Percentiles rank a stretch among this genome's conserved stretches.
Evolutionary conservation across 805 yeast genomes (phyloP).

Genomic region (Blastobotrys chiropterorum): DNA sequence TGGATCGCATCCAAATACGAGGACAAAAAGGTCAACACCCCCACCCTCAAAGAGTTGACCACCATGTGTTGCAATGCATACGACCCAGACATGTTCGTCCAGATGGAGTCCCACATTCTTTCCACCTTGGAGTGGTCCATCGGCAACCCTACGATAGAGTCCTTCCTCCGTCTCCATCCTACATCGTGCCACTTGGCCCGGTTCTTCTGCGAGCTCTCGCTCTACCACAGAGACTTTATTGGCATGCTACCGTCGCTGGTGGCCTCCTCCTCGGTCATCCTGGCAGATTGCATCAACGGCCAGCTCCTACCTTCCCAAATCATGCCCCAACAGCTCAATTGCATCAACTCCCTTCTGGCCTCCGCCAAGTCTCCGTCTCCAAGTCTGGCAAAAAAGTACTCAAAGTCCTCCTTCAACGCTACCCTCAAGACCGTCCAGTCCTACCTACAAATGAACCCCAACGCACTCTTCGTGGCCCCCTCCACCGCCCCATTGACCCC

Average conservation of each 20-base stretch:
- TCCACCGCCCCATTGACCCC: too few species aligned
- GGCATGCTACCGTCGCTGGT: slow-evolving; percentile 28
- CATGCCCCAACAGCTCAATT: slow-evolving; percentile 23
- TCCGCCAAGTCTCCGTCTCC: slow-evolving; percentile 31
- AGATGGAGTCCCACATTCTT: slow-evolving; percentile 74
- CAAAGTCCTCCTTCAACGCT: too few species aligned
- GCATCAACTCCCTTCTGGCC: slow-evolving; percentile 30
- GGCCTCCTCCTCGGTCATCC: slow-evolving; percentile 30
- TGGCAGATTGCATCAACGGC: slow-evolving; percentile 21
- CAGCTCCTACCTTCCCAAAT: slow-evolving; percentile 13
- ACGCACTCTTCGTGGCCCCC: too few species aligned
- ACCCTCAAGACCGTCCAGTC: too few species aligned
- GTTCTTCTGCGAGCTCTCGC: slow-evolving; percentile 34
- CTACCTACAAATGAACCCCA: too few species aligned
- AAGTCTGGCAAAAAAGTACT: slow-evolving; percentile 35
- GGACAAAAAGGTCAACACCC: slow-evolving; percentile 70
- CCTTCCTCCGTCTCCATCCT: slow-evolving; percentile 32
- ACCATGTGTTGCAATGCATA: slow-evolving; percentile 64
- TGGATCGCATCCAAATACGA: slow-evolving; percentile 90
- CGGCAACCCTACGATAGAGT: slow-evolving; percentile 53
- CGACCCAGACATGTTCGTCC: slow-evolving; percentile 55
- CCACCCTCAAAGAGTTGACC: slow-evolving; percentile 65
- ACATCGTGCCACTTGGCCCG: slow-evolving; percentile 25
- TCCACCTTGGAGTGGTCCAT: slow-evolving; percentile 68
- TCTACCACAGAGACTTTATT: slow-evolving; percentile 30